Percentiles rank a stretch among this genome's conserved stretches.
phyloP scores from a whole-genome alignment of 345 rosid genomes.

The Citrus trifoliata region DNA sequence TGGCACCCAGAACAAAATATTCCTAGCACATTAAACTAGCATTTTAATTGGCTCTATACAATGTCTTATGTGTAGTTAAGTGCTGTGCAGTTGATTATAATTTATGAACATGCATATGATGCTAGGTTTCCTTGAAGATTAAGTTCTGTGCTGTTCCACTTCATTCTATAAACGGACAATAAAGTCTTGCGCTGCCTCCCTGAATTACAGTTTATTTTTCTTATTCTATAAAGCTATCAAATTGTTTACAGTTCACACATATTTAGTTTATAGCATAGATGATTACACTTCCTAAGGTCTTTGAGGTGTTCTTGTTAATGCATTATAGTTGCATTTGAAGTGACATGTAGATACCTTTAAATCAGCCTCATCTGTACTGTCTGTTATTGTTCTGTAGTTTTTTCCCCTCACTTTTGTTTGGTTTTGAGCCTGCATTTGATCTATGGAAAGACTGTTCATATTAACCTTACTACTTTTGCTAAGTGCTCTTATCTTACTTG shows the following conservation, averaged over 20 bases:
- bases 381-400: neutral
- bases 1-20: too few species aligned
- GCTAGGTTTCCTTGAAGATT: neutral
- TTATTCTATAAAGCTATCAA: neutral
- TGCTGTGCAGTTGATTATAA: neutral
- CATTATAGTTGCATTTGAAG: neutral
- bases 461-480: neutral
- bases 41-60: neutral
- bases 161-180: neutral
- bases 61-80: neutral
- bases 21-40: neutral
- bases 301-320: neutral
- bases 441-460: neutral
- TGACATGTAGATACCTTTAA: too few species aligned
- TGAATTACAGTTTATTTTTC: neutral
- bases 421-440: neutral
- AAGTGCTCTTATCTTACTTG: slow-evolving; percentile 1
- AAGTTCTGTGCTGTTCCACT: neutral
- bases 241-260: neutral
- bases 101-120: neutral
- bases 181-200: neutral
- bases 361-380: neutral
- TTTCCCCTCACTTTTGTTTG: neutral
- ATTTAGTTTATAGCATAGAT: too few species aligned
- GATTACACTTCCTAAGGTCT: neutral